These are phyloP conservation scores for Cichorium intybus DNA, from an alignment of 140 eudicot species.

Conservation along the genomic window DNA sequence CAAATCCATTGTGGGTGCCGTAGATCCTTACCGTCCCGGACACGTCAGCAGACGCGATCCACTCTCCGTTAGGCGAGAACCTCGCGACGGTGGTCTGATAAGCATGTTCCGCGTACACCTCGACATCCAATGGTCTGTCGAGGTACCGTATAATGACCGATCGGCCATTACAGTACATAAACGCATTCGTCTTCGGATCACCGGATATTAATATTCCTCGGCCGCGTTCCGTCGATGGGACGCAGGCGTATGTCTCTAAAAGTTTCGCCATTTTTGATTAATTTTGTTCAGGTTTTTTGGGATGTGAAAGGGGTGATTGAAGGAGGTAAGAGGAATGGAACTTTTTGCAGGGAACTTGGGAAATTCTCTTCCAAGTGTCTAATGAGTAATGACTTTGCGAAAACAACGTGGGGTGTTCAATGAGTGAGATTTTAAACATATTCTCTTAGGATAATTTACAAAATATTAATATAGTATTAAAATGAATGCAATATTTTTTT, in stretches of 20 bases:
- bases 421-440: not conserved
- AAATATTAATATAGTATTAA: no score
- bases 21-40: conserved; percentile 92
- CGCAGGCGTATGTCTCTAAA: conserved; percentile 79
- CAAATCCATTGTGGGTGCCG: conserved; percentile 86
- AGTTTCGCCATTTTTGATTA: conserved; percentile 48
- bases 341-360: conserved; percentile 15
- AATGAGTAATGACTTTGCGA: conserved; percentile 30
- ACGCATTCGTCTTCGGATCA: conserved; percentile 71
- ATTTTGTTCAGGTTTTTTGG: conserved; percentile 1
- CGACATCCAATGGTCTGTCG: conserved; percentile 68
- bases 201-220: conserved; percentile 89
- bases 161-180: conserved; percentile 82
- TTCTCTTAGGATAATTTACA: not conserved
- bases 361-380: conserved; percentile 15
- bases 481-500: no score
- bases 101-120: conserved; percentile 85
- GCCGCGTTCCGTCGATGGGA: conserved; percentile 95
- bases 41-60: conserved; percentile 96
- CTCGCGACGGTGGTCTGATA: conserved; percentile 92
- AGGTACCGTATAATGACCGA: conserved; percentile 75
- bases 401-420: conserved; percentile 36
- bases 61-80: conserved; percentile 90
- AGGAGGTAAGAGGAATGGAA: not conserved
- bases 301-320: conserved; percentile 7